phyloP scores from a whole-genome alignment of 225 moss, liverwort and hornwort genomes.

The Thuidium tamariscinum region DNA sequence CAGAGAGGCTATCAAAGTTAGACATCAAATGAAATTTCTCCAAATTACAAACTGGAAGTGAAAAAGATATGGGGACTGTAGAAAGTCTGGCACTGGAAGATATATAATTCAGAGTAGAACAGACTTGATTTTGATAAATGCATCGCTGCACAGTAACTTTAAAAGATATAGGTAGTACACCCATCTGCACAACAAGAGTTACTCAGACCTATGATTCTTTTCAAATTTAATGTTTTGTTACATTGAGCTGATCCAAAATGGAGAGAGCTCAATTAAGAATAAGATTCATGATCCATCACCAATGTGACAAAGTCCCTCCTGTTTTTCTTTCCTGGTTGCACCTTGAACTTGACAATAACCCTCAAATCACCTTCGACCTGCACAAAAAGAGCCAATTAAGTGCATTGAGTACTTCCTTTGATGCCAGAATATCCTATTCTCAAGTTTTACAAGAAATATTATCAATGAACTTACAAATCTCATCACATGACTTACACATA shows the following conservation, averaged over 20 bases:
- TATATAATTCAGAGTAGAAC: background rate
- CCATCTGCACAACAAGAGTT: background rate
- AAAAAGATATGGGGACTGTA: background rate
- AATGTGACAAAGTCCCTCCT: background rate
- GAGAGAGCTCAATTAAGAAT: background rate
- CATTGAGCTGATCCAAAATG: background rate
- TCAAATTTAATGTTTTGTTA: background rate
- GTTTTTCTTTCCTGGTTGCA: constrained; percentile 8
- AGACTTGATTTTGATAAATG: background rate
- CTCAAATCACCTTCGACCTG: background rate
- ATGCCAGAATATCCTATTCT: background rate
- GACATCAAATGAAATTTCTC: background rate
- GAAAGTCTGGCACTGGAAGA: background rate
- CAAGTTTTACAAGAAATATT: background rate
- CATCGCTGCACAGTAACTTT: background rate
- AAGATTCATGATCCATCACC: background rate
- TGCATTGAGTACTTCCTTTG: background rate
- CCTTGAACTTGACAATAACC: background rate
- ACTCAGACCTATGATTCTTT: background rate
- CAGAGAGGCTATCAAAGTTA: background rate
- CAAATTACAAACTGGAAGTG: background rate
- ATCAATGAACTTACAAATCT: background rate
- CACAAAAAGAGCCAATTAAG: background rate
- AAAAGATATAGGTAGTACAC: background rate
- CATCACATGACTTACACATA: background rate